These are phyloP conservation scores for Saccharum spontaneum DNA, from an alignment of 176 grass and related monocot species.

Conservation along the genomic window DNA sequence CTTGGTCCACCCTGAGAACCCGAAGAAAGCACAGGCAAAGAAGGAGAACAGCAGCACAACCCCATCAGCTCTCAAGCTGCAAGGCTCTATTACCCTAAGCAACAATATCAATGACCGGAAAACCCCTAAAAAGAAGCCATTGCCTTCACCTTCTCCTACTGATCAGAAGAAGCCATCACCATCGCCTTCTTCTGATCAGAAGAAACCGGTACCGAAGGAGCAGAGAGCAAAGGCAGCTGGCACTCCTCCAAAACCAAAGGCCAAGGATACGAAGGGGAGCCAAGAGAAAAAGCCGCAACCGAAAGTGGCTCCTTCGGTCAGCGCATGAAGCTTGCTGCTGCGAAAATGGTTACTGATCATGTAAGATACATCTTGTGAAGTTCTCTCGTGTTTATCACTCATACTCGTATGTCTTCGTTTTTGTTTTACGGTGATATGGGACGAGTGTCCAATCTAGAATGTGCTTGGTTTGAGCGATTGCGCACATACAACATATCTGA, in stretches of 20 bases:
- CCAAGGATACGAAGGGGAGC: conserved; percentile 46
- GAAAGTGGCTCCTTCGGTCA: conserved; percentile 24
- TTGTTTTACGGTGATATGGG: conserved; percentile 12
- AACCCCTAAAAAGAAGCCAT: conserved; percentile 46
- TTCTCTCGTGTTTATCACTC: background rate
- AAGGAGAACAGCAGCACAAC: conserved; percentile 49
- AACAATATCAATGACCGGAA: conserved; percentile 42
- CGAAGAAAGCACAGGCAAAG: conserved; percentile 46
- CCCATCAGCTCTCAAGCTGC: conserved; percentile 48
- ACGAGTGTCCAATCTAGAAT: conserved; percentile 39
- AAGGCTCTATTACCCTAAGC: conserved; percentile 47
- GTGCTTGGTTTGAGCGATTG: conserved; percentile 41
- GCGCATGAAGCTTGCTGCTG: conserved; percentile 2
- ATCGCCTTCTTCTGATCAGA: conserved; percentile 8
- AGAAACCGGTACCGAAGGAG: conserved; percentile 28
- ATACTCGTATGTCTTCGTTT: background rate
- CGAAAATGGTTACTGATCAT: background rate
- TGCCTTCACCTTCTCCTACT: conserved; percentile 22
- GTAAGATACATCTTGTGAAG: conserved; percentile 53
- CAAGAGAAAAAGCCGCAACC: conserved; percentile 37
- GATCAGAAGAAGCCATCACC: conserved; percentile 46
- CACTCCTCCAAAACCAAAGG: conserved; percentile 43
- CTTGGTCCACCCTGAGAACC: conserved; percentile 42
- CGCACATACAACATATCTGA: conserved; percentile 32
- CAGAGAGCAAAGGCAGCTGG: conserved; percentile 45